Base-by-base conservation (phyloP, 805 yeast genomes). In the Kodamaea neixiangensis region DNA sequence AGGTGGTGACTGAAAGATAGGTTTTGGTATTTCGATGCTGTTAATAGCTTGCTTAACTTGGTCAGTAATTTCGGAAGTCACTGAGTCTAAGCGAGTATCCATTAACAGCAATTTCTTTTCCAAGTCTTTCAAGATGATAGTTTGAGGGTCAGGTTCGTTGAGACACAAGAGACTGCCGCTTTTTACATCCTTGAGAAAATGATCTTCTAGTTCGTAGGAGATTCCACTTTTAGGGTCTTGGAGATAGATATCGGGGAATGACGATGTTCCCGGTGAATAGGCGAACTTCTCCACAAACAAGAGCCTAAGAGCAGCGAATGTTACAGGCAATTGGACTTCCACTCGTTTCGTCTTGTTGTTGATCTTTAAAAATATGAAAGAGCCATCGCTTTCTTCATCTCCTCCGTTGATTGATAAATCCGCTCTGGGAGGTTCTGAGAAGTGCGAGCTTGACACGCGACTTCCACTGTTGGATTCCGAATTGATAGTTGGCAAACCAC, bases 201-300 rank as follows among this genome's bases (percentile, higher is more conserved):
- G 73, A 38, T 90, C 92, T 54, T 92, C 97, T 18, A 93, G 68
- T 64, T 93, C 97, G 62, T 88, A 94, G 1, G 86, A 76, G 1
- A 91, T 77, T 0, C 79, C 80, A 29, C 78, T 73, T 2, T 69
- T 64, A 0, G 79, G 77, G 53, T 89, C 96, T 53, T 78, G 83
- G 5, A 91, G 75, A 58, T 87, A 87, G 21, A 94, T 79, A 10
- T 85, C 87, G 0, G 98, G 97, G 57, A 90, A 89, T 1, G 80
- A 68, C 10, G 82, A 79, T 0, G 81, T 66, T 0, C 87, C 86
- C 0, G 96, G 94, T 0, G 93, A 79, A 64, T 86, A 90, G 1
- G 93, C 89, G 70, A 91, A 92, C 58, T 83, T 88, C 60, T 93
- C 97, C 5, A 92, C 88, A 62, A 93, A 93, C 19, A 88, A 69